Base-by-base conservation (phyloP, 225 moss, liverwort and hornwort species). In the Pseudisothecium myosuroides region DNA sequence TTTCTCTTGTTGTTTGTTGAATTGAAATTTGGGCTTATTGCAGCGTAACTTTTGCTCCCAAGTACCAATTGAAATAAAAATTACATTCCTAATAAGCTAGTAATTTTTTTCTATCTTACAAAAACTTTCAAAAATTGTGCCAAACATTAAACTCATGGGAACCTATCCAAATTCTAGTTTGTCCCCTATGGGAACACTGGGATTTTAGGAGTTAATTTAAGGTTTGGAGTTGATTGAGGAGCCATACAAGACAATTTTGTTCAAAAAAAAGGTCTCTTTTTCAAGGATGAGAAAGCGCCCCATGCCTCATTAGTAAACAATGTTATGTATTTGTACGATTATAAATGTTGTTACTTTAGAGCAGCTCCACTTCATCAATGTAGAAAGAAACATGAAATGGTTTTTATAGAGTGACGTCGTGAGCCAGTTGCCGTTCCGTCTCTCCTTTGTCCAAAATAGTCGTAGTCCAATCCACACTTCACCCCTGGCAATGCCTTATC, bases 161-260 rank as follows among this genome's bases (percentile, higher is more conserved):
- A 12, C 39, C 6, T 68, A 1, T 1, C 39, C 39, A 2, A 39
- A 39, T 13, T 39, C 13, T 4, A 13, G 3, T 12, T 67, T 67
- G 4, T 21, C 37, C 6, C 4, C 0, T 0, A 0, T 3, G 12
- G 11, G 6, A 12, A 67, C 37, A 37, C 11, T 21, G 21, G 5
- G 0, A 21, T 6, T 67, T 29, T 21, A 37, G 6, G 11, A 4
- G 15, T 39, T 68, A 22, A 5, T 43, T 72, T 3, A 27, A 27
- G 0, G 10, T 16, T 27, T 17, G 2, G 10, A 0, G 0, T 9
- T 28, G 27, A 3, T 7, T 43, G 16, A 43, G 0, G 6, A 17
- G 1, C 10, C 17, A 72, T 7, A 8, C 23, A 71, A 24, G 3
- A 8, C 24, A 71, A 41, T 26, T 71, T 41, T 14, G 26, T 41